Percentiles rank a stretch among this genome's conserved stretches.
phyloP scores from a whole-genome alignment of 108 stramenopile genomes.

The Fragilariopsis cylindrus region DNA sequence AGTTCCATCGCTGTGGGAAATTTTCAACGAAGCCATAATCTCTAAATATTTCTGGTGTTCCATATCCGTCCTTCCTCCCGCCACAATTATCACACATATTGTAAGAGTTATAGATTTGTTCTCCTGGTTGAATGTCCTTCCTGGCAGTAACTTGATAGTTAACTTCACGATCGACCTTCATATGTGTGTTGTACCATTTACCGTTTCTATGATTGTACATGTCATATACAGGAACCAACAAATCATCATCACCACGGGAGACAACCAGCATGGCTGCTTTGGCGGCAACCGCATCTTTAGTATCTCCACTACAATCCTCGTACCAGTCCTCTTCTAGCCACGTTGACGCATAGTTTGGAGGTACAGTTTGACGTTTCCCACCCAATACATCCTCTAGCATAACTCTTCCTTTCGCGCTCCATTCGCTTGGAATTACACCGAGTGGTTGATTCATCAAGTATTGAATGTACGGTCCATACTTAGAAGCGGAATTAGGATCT shows the following conservation, averaged over 20 bases:
- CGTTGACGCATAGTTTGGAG: constrained; percentile 6
- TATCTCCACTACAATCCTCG: constrained; percentile 19
- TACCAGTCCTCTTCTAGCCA: constrained; percentile 25
- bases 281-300: constrained; percentile 13
- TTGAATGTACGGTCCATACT: constrained; percentile 61
- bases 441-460: constrained; percentile 45
- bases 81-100: constrained; percentile 62
- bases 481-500: constrained; percentile 28
- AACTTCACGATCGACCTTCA: constrained; percentile 13
- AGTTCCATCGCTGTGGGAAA: constrained; percentile 49
- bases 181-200: constrained; percentile 36
- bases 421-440: constrained; percentile 37
- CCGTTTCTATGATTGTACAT: constrained; percentile 48
- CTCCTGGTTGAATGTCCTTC: constrained; percentile 51
- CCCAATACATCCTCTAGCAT: constrained; percentile 38
- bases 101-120: constrained; percentile 67
- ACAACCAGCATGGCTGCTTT: constrained; percentile 39
- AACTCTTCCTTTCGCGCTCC: constrained; percentile 39
- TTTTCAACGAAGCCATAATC: constrained; percentile 66
- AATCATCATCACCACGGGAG: constrained; percentile 59
- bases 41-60: constrained; percentile 59
- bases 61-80: constrained; percentile 31
- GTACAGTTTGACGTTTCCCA: neutral
- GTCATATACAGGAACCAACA: constrained; percentile 54
- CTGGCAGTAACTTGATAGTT: constrained; percentile 26